Conservation (phyloP, 2,329 filamentous ascomycete species). For the Aspergillus felis region DNA sequence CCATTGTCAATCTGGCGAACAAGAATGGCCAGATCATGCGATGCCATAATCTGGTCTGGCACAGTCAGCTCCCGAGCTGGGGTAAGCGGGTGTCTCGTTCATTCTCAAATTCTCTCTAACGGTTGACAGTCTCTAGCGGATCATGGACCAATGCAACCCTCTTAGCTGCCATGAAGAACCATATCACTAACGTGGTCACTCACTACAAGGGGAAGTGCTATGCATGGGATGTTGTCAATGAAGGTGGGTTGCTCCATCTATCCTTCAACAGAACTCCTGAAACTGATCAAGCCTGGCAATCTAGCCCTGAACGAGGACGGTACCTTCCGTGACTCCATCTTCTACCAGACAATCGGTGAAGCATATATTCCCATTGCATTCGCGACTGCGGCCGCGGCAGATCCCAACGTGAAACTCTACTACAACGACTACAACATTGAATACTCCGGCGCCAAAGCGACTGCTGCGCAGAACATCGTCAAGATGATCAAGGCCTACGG, state of each 20-base stretch:
- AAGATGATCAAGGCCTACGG: conserved; percentile 36
- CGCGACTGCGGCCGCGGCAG: conserved; percentile 50
- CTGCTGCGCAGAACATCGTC: conserved; percentile 34
- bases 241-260: conserved; percentile 19
- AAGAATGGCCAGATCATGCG: conserved; percentile 49
- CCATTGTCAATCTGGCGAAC: conserved; percentile 39
- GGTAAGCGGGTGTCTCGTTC: conserved; percentile 42
- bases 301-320: conserved; percentile 45
- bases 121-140: conserved; percentile 34
- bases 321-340: conserved; percentile 41
- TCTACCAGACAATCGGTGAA: conserved; percentile 41
- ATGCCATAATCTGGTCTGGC: conserved; percentile 59
- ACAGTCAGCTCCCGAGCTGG: conserved; percentile 48
- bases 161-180: conserved; percentile 50
- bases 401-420: conserved; percentile 51
- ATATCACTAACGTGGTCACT: conserved; percentile 34
- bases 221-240: conserved; percentile 41
- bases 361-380: conserved; percentile 47
- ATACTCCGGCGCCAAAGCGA: conserved; percentile 32
- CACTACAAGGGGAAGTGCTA: conserved; percentile 37
- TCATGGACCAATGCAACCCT: conserved; percentile 60
- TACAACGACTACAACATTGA: conserved; percentile 46
- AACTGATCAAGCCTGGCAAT: background rate
- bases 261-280: background rate
- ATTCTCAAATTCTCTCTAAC: background rate